Base-by-base conservation (phyloP, 805 yeast genomes). In the Wickerhamomyces hampshirensis region DNA sequence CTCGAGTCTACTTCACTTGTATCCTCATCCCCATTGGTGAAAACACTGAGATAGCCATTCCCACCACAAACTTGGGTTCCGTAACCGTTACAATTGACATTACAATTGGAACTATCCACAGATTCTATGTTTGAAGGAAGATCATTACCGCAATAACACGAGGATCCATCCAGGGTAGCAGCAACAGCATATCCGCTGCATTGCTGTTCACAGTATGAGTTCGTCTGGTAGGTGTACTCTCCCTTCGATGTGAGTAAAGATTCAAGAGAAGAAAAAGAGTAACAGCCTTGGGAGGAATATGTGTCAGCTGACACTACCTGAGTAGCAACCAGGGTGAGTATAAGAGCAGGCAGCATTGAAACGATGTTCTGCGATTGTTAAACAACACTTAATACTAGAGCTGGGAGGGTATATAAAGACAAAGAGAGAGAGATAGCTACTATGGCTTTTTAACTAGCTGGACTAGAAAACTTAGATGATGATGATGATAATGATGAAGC, bases 111-210 rank as follows among this genome's bases (percentile, higher is more conserved):
- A 10, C 55, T 51, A 28, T 51, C 42, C 3, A 58, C 52, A 12
- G 60, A 21, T 3, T 48, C 40, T 9, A 53, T 45, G 3, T 63
- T 45, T 6, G 58, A 37, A 4, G 76, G 67, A 4, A 66, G 51
- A 1, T 62, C 42, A 48, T 69, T 61, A 18, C 91, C 91, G 58
- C 95, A 84, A 51, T 71, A 82, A 57, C 95, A 84, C 14, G 58
- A 56, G 18, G 65, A 50, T 7, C 87, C 85, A 34, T 67, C 58
- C 10, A 68, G 55, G 23, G 75, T 54, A 4, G 82, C 88, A 28
- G 71, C 71, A 14, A 69, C 65, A 15, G 64, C 59, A 50, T 59
- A 63, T 7, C 71, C 35, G 37, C 59, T 47, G 59, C 96, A 81
- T 43, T 65, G 62, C 6, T 50, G 45, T 39, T 66, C 62, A 57